Conservation (phyloP, 305 asterid species). For the Fraxinus sp. region DNA sequence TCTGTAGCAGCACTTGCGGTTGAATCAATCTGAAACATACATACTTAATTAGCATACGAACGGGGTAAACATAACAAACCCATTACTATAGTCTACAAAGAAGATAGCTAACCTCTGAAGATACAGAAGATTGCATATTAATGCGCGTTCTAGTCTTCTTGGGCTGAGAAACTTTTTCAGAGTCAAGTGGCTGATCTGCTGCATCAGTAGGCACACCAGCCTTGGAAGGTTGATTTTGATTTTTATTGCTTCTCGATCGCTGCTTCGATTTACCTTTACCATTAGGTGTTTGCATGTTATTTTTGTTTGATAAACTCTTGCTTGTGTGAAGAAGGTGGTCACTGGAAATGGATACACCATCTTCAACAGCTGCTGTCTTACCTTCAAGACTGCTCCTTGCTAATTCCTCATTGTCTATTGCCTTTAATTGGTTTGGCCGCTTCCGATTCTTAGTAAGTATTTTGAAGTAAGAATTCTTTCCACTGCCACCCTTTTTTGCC, state of each 20-base stretch:
- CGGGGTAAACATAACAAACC: conserved; percentile 24
- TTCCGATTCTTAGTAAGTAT: conserved; percentile 32
- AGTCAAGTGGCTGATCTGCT: conserved; percentile 33
- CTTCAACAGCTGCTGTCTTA: conserved; percentile 35
- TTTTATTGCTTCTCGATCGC: conserved; percentile 47
- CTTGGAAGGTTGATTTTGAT: conserved; percentile 33
- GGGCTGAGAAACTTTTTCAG: conserved; percentile 34
- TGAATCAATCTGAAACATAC: conserved; percentile 46
- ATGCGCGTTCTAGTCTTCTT: conserved; percentile 34
- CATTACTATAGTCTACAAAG: conserved; percentile 16
- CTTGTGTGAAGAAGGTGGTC: conserved; percentile 30
- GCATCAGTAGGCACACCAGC: conserved; percentile 38
- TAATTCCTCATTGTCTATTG: conserved; percentile 29
- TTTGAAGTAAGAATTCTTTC: conserved; percentile 31
- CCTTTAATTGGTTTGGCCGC: conserved; percentile 40
- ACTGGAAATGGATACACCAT: conserved; percentile 32
- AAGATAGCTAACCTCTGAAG: conserved; percentile 51
- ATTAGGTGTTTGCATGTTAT: conserved; percentile 30
- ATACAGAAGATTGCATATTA: conserved; percentile 34
- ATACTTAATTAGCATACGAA: conserved; percentile 32
- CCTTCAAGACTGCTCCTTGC: conserved; percentile 31
- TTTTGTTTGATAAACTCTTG: conserved; percentile 24
- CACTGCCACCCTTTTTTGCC: conserved; percentile 35
- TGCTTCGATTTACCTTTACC: conserved; percentile 44
- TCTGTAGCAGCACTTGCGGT: conserved; percentile 33